Base-by-base conservation (phyloP, 2,329 filamentous ascomycete species). In the Apiospora saccharicola region DNA sequence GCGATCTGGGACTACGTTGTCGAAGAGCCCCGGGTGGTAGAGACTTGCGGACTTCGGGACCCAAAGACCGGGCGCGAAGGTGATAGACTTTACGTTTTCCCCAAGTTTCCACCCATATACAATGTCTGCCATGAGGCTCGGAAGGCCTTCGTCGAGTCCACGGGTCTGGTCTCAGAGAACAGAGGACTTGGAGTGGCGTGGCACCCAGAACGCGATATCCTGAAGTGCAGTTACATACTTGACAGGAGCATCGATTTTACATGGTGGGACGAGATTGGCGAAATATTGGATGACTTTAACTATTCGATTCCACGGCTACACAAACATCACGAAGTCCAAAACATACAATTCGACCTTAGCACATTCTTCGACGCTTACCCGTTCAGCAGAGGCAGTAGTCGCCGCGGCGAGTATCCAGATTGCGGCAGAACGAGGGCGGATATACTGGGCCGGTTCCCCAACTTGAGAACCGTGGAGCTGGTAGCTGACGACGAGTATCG, bases 221-320 rank as follows among this genome's bases (percentile, higher is more conserved):
- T 53, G 24, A 53, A 30, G 24, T 53, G 24, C 12, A 12, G 13
- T n/a, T 4, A 13, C 12, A 4, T 53, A 6, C 14, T 1, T 46
- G 44, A 46, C 7, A 6, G 14, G 14, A 19, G 6, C 44, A 7
- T 2, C 12, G 43, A 44, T 4, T 19, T 3, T 16, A 22, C 44
- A 19, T 47, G 44, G 44, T 47, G 44, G 44, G 44, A 47, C 8
- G 19, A 47, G 16, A 47, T 47, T 8, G 5, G 44, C 6, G 16
- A 19, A 1, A 3, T 1, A 6, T 19, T 6, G 19, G 6, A 19
- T 19, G 2, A 22, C 7, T 7, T 6, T 6, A 0, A 4, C 44
- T 19, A 16, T 19, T 14, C 44, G 37, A 37, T 7, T 46, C 44
- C 44, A 16, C 16, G 3, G 44, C 16, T 46, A 19, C 44, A 3